These are phyloP conservation scores for Codiaeum variegatum DNA, from an alignment of 441 rosid species.

Conservation along the genomic window DNA sequence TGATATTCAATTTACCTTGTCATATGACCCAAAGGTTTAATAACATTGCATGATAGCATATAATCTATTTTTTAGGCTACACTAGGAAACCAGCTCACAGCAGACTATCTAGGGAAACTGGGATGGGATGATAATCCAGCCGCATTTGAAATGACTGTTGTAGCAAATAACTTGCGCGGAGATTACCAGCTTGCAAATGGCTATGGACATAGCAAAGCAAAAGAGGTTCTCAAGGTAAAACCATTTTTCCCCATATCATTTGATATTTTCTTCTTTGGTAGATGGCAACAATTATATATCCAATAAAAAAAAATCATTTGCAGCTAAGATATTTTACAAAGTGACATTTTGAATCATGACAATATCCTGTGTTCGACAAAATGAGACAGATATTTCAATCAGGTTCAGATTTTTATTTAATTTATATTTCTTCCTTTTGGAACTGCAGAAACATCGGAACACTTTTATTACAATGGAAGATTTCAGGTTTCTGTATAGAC, in stretches of 20 bases:
- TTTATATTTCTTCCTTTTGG: conserved; percentile 3
- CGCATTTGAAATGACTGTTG: conserved; percentile 55
- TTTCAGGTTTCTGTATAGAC: conserved; percentile 54
- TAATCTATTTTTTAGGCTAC: conserved; percentile 47
- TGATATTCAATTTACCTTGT: conserved; percentile 14
- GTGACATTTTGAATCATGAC: neutral
- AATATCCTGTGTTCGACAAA: neutral
- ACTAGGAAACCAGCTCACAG: conserved; percentile 47
- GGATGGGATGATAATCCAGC: conserved; percentile 72
- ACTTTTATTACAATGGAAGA: conserved; percentile 53
- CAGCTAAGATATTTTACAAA: neutral
- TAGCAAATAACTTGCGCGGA: conserved; percentile 63
- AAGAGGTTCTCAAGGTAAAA: conserved; percentile 58
- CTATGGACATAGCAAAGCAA: conserved; percentile 51
- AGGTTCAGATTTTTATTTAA: conserved; percentile 5
- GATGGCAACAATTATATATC: neutral
- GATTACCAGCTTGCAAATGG: conserved; percentile 79
- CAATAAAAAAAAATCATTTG: neutral
- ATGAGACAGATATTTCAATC: neutral
- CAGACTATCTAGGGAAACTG: conserved; percentile 60
- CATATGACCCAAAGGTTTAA: neutral
- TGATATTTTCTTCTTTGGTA: neutral
- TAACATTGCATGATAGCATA: conserved; percentile 23
- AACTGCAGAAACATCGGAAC: conserved; percentile 59
- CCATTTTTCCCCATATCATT: neutral